A percentile compares a stretch with the other conserved stretches of the same genome.
These are phyloP conservation scores for Aspergillus pseudoterreus DNA, from an alignment of 2,329 filamentous ascomycete species.

Conservation along the genomic window DNA sequence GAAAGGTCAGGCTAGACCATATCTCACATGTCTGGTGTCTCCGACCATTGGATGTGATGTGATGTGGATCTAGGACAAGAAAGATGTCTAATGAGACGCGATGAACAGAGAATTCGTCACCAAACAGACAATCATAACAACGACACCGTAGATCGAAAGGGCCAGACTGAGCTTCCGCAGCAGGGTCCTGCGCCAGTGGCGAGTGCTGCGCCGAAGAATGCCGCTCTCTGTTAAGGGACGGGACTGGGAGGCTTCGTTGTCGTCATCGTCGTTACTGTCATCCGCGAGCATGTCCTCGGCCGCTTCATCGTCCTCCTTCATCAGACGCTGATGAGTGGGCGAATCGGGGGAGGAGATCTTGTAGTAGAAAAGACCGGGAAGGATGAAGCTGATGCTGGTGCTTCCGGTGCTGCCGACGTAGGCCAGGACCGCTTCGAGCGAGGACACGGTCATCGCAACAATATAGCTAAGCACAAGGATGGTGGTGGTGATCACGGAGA, in stretches of 20 bases:
- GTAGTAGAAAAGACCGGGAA: slow-evolving; percentile 96
- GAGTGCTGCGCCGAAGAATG: slow-evolving; percentile 59
- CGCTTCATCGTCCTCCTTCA: slow-evolving; percentile 83
- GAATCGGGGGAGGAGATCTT: slow-evolving; percentile 93
- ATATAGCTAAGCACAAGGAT: slow-evolving; percentile 84
- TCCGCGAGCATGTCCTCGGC: slow-evolving; percentile 51
- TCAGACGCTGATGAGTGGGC: slow-evolving; percentile 75
- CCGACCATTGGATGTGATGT: not conserved
- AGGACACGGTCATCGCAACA: slow-evolving; percentile 85
- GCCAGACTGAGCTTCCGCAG: slow-evolving; percentile 71
- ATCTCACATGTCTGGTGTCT: not conserved
- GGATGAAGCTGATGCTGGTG: slow-evolving; percentile 94
- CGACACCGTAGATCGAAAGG: slow-evolving; percentile 75
- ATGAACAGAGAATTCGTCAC: slow-evolving; percentile 80
- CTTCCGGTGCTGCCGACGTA: slow-evolving; percentile 94
- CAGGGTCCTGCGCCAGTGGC: slow-evolving; percentile 59
- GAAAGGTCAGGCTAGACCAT: not conserved
- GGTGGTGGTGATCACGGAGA: slow-evolving; percentile 80
- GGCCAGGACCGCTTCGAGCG: slow-evolving; percentile 83
- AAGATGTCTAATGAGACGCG: slow-evolving; percentile 52
- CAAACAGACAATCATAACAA: slow-evolving; percentile 88
- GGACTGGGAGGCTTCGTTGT: slow-evolving; percentile 33
- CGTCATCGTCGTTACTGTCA: slow-evolving; percentile 28
- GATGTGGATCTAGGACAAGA: not conserved
- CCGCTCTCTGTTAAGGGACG: slow-evolving; percentile 52